Base-by-base conservation (phyloP, 1,139 yeast species). In the Pichia sp. region DNA sequence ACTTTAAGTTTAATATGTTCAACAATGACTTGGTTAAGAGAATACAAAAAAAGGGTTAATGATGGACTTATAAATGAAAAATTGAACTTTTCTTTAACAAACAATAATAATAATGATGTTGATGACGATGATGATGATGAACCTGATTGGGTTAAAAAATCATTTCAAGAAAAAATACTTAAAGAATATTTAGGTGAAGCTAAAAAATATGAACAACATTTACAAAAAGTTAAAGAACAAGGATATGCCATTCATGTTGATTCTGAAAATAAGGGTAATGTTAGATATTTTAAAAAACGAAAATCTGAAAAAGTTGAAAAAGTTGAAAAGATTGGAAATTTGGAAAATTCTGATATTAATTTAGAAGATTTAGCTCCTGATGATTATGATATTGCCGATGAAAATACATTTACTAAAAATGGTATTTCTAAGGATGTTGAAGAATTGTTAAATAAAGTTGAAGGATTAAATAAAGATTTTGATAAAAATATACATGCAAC, bases 1-100 rank as follows among this genome's bases (percentile, higher is more conserved):
- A 89, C 97, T 0, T 67, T 90, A 8, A 87, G 96, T 1, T 66
- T 90, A 37, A 85, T 90, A 2, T 92, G 97, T 59, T 79, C 95
- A 0, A 70, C 94, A 0, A 74, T 90, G 78, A 78, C 94, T 0
- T 90, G 96, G 96, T 67, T 90, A 11, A 67, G 97, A 42, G 74
- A 79, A 35, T 68, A 76, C 53, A 82, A 81, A 57, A 61, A 60
- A 30, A 57, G 55, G 30, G 34, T 45, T 23, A 52, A 57, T 35
- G 49, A 52, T 2, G 59, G 56, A 5, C 30, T 55, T 26, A 40
- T 53, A 3, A 44, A 43, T 12, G 47, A 47, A 12, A 50, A 48
- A 36, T 23, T 50, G 8, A 42, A 40, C 3, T 20, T 20, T 16
- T 25, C 20, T 9, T 29, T 4, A 22, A 27, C 10, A 11, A 8